Evolutionary conservation across 768 basidiomycete genomes (phyloP).

Genomic region (Kwoniella bestiolae): DNA sequence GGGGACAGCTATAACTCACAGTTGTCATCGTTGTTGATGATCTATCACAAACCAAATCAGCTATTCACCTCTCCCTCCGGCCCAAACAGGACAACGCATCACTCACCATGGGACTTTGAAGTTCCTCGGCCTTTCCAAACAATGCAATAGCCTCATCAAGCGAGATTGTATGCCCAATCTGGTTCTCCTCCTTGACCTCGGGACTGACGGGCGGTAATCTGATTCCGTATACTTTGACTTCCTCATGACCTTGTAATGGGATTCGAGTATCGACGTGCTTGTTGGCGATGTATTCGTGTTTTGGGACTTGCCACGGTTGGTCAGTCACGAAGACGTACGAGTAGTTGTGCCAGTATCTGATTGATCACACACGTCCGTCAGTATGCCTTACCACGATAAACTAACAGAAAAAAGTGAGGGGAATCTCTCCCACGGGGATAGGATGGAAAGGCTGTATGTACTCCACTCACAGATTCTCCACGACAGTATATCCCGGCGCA

Average conservation of each 20-base stretch:
- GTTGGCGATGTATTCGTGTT: constrained; percentile 11
- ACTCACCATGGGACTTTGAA: constrained; percentile 34
- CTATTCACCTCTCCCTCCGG: neutral
- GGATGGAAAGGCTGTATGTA: neutral
- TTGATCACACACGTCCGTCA: no score
- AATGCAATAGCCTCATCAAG: constrained; percentile 22
- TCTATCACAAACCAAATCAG: constrained; percentile 12
- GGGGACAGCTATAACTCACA: constrained; percentile 37
- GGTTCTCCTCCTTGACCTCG: constrained; percentile 23
- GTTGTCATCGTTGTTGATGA: constrained; percentile 42
- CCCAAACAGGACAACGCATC: no score
- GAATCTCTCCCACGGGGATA: neutral
- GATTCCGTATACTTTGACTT: constrained; percentile 22
- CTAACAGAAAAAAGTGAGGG: neutral
- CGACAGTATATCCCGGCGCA: constrained; percentile 39
- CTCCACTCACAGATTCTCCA: constrained; percentile 34
- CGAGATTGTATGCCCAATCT: constrained; percentile 16
- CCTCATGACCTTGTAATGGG: constrained; percentile 12
- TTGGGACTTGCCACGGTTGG: constrained; percentile 36
- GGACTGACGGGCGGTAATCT: constrained; percentile 16
- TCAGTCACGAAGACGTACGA: constrained; percentile 41
- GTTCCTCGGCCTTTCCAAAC: constrained; percentile 16
- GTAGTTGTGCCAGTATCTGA: constrained; percentile 39
- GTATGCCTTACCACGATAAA: no score
- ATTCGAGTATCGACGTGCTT: constrained; percentile 8